A percentile compares a stretch with the other conserved stretches of the same genome.
These are phyloP conservation scores for Rhizopogon sp. DNA, from an alignment of 768 basidiomycete genomes.

Conservation along the genomic window DNA sequence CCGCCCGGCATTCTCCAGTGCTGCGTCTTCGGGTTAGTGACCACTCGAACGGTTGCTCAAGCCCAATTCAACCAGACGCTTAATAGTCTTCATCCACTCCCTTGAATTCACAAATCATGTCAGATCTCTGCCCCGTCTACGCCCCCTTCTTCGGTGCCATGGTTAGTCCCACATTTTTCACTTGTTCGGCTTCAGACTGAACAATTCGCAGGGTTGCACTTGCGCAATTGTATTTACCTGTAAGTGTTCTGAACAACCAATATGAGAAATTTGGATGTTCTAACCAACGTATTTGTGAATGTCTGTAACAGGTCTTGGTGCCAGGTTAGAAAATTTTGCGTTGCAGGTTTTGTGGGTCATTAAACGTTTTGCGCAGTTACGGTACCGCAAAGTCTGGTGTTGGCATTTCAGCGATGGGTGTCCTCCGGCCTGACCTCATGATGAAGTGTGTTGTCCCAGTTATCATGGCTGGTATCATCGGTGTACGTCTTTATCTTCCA, in stretches of 20 bases:
- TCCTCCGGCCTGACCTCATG: conserved; percentile 93
- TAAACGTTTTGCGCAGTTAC: conserved; percentile 53
- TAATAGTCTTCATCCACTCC: background rate
- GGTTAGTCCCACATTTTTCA: conserved; percentile 43
- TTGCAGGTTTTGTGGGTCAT: background rate
- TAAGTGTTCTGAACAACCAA: conserved; percentile 35
- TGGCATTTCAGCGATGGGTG: conserved; percentile 96
- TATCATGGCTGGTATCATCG: conserved; percentile 99
- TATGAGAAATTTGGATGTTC: background rate
- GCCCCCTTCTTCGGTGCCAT: conserved; percentile 98
- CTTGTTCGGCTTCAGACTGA: conserved; percentile 6
- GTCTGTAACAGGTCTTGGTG: conserved; percentile 62
- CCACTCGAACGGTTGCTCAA: conserved; percentile 5
- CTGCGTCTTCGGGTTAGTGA: conserved; percentile 6
- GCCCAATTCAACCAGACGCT: background rate
- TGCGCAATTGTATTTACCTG: conserved; percentile 97
- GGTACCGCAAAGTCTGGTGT: conserved; percentile 99
- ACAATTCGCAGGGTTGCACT: conserved; percentile 73
- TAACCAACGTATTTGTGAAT: background rate
- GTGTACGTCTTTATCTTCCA: conserved; percentile 47
- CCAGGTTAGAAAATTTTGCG: conserved; percentile 50
- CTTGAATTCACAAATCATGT: conserved; percentile 36
- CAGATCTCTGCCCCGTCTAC: conserved; percentile 89
- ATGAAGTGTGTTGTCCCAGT: conserved; percentile 98
- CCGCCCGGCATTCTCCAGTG: conserved; percentile 19